A percentile compares a stretch with the other conserved stretches of the same genome.
These are phyloP conservation scores for Leccinum boreale DNA, from an alignment of 768 basidiomycete species.

Conservation along the genomic window DNA sequence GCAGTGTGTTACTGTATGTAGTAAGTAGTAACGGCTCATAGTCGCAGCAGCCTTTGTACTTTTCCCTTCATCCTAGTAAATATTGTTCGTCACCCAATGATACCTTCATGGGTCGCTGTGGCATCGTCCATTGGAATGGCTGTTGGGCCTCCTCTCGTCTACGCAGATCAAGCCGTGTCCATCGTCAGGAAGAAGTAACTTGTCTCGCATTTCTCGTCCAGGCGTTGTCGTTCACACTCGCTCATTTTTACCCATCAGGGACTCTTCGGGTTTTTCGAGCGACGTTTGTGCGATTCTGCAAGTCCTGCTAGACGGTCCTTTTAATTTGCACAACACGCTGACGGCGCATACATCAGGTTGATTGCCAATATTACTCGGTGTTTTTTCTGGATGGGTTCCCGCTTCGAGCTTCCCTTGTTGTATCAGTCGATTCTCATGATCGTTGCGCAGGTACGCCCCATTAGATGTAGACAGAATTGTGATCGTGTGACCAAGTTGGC, in stretches of 20 bases:
- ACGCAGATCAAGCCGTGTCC: slow-evolving; percentile 79
- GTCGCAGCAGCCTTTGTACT: slow-evolving; percentile 5
- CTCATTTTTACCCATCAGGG: slow-evolving; percentile 41
- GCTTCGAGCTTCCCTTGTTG: slow-evolving; percentile 73
- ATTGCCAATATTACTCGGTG: slow-evolving; percentile 85
- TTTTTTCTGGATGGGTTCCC: slow-evolving; percentile 87
- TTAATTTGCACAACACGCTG: slow-evolving; percentile 3
- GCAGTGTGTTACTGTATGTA: slow-evolving; percentile 1
- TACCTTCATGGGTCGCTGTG: slow-evolving; percentile 63
- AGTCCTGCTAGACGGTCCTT: slow-evolving; percentile 17
- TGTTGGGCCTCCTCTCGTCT: slow-evolving; percentile 79
- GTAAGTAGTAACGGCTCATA: neutral
- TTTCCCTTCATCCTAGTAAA: neutral
- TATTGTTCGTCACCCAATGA: slow-evolving; percentile 23
- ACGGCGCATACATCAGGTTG: slow-evolving; percentile 42
- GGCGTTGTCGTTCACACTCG: slow-evolving; percentile 1
- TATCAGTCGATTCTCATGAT: slow-evolving; percentile 86
- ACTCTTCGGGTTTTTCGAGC: slow-evolving; percentile 81
- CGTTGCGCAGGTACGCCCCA: slow-evolving; percentile 60
- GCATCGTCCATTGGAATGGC: slow-evolving; percentile 79
- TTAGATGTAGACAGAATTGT: slow-evolving; percentile 3
- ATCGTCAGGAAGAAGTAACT: slow-evolving; percentile 72
- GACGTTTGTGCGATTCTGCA: slow-evolving; percentile 85
- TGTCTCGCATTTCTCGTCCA: slow-evolving; percentile 1
- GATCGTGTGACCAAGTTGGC: slow-evolving; percentile 18